Percentiles rank a stretch among this genome's conserved stretches.
phyloP scores from a whole-genome alignment of 192 early-diverging fungal genomes.

The Linnemannia schmuckeri region DNA sequence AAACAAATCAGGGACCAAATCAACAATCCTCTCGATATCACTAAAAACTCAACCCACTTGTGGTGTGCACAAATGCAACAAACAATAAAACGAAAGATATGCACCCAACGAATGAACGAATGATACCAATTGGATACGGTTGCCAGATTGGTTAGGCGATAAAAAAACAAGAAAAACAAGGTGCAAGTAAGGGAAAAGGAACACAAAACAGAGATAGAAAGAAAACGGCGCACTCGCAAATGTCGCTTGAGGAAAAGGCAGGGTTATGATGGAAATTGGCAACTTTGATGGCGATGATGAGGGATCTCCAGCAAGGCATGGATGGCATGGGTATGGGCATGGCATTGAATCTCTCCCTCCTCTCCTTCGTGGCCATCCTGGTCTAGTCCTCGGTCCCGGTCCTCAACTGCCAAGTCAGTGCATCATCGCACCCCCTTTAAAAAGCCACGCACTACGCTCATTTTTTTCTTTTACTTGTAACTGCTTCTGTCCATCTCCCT shows the following conservation, averaged over 20 bases:
- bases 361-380: too few species aligned
- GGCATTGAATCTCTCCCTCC: neutral
- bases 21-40: neutral
- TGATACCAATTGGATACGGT: neutral
- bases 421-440: neutral
- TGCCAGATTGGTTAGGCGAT: neutral
- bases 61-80: neutral
- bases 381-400: neutral
- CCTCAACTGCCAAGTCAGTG: neutral
- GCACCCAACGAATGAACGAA: neutral
- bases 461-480: neutral
- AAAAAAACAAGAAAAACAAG: neutral
- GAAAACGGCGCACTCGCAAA: neutral
- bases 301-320: too few species aligned
- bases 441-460: neutral
- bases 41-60: neutral
- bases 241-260: too few species aligned
- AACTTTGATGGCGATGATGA: too few species aligned
- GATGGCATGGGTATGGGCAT: too few species aligned
- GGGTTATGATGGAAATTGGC: too few species aligned
- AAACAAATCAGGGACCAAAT: neutral
- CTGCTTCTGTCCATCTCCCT: neutral
- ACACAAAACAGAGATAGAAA: neutral
- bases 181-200: neutral
- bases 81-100: neutral